These are phyloP conservation scores for Spinellus fusiger DNA, from an alignment of 192 early-diverging fungal genomes.

Conservation along the genomic window DNA sequence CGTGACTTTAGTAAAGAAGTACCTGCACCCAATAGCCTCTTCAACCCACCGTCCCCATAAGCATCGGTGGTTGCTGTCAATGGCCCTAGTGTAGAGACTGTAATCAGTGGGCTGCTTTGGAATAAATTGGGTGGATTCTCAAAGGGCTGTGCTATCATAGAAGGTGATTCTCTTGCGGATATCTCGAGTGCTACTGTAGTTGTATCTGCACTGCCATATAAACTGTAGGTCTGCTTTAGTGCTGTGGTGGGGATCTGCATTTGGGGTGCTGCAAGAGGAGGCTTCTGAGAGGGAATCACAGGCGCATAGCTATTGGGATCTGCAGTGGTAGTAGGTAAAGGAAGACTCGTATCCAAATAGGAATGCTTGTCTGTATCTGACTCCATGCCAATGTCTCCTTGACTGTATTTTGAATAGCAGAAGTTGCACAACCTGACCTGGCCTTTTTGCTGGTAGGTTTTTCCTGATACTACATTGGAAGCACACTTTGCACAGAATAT, in stretches of 20 bases:
- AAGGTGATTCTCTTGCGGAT: not conserved
- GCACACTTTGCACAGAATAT: slow-evolving; percentile 77
- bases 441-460: slow-evolving; percentile 62
- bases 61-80: not conserved
- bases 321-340: not conserved
- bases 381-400: slow-evolving; percentile 30
- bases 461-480: slow-evolving; percentile 59
- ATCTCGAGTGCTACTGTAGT: slow-evolving; percentile 27
- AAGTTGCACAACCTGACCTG: slow-evolving; percentile 64
- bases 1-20: slow-evolving; percentile 25
- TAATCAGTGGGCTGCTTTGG: slow-evolving; percentile 1
- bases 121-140: too few relatives aligned
- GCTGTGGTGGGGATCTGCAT: slow-evolving; percentile 33
- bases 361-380: slow-evolving; percentile 45
- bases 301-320: slow-evolving; percentile 7
- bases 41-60: slow-evolving; percentile 10
- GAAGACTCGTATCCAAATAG: not conserved
- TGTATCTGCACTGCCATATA: slow-evolving; percentile 24
- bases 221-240: slow-evolving; percentile 19
- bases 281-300: slow-evolving; percentile 25
- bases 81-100: not conserved
- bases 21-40: slow-evolving; percentile 25
- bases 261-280: slow-evolving; percentile 22
- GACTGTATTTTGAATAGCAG: slow-evolving; percentile 50
- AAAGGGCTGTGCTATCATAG: too few relatives aligned